These are phyloP conservation scores for Hysterangium stoloniferum DNA, from an alignment of 768 basidiomycete species.

Conservation along the genomic window DNA sequence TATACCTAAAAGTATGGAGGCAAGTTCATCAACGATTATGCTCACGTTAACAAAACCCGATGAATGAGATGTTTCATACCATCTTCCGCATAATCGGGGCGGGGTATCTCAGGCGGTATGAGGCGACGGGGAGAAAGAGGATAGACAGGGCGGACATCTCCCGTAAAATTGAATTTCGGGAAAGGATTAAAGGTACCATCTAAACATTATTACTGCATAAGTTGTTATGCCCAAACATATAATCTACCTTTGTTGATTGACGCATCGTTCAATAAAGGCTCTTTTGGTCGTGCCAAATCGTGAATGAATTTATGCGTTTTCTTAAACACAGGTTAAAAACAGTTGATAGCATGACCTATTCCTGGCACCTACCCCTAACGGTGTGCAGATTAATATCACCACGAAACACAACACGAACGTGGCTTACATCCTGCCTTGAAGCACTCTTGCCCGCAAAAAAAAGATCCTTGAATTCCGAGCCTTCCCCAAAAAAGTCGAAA, in stretches of 20 bases:
- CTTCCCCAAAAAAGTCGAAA: constrained; percentile 30
- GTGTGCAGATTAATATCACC: constrained; percentile 12
- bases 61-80: constrained; percentile 37
- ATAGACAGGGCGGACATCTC: constrained; percentile 72
- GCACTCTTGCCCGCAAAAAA: constrained; percentile 93
- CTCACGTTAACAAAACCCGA: constrained; percentile 28
- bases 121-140: constrained; percentile 73
- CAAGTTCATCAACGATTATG: constrained; percentile 15
- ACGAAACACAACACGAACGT: constrained; percentile 6
- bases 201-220: constrained; percentile 22
- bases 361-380: constrained; percentile 26
- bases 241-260: constrained; percentile 22
- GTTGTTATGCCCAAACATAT: not conserved
- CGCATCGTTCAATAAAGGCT: constrained; percentile 21
- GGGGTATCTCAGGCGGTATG: constrained; percentile 76
- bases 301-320: constrained; percentile 80
- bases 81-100: constrained; percentile 82
- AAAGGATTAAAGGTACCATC: constrained; percentile 80
- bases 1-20: constrained; percentile 34
- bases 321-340: constrained; percentile 30
- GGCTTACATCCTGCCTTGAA: constrained; percentile 90
- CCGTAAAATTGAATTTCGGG: constrained; percentile 70
- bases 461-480: constrained; percentile 74
- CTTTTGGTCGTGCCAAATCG: constrained; percentile 39
- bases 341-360: not conserved